A percentile compares a stretch with the other conserved stretches of the same genome.
Evolutionary conservation across 2,329 filamentous ascomycete species (phyloP).

Genomic region (Pseudopyricularia javanii): DNA sequence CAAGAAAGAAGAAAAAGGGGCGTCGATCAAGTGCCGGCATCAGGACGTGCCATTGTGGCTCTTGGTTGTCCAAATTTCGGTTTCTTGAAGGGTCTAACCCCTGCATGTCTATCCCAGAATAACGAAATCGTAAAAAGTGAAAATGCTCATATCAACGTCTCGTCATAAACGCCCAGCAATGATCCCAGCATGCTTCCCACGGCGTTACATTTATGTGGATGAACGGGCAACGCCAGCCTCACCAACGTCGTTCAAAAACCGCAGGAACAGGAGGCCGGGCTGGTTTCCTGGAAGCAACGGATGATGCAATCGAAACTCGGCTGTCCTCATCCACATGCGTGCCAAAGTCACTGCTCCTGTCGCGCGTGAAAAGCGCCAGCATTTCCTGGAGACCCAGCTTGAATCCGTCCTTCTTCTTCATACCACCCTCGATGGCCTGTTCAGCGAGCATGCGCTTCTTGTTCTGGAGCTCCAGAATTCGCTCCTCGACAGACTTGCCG

Average conservation of each 20-base stretch:
- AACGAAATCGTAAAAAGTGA: not conserved
- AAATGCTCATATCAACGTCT: not conserved
- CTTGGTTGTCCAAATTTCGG: too few species aligned
- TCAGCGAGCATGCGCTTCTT: slow-evolving; percentile 88
- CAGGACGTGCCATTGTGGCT: too few species aligned
- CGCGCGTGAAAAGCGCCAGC: slow-evolving; percentile 72
- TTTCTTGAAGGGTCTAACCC: too few species aligned
- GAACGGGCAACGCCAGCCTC: not conserved
- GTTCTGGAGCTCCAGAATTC: slow-evolving; percentile 88
- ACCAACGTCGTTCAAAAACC: not conserved
- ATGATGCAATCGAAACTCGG: not conserved
- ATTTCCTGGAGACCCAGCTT: slow-evolving; percentile 93
- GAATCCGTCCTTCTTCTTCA: slow-evolving; percentile 45
- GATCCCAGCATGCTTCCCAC: not conserved
- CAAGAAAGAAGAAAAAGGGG: not conserved
- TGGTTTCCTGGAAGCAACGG: not conserved
- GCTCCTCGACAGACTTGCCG: slow-evolving; percentile 75
- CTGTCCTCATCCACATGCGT: not conserved
- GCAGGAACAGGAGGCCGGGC: not conserved
- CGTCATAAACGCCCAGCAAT: not conserved
- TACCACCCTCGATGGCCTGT: slow-evolving; percentile 74
- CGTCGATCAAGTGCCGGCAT: too few species aligned
- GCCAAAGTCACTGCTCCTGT: slow-evolving; percentile 17
- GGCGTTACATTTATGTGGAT: not conserved
- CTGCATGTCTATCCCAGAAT: not conserved